Percentiles rank a stretch among this genome's conserved stretches.
Conservation (phyloP, 2,329 filamentous ascomycete species). For the Meredithiella fracta region DNA sequence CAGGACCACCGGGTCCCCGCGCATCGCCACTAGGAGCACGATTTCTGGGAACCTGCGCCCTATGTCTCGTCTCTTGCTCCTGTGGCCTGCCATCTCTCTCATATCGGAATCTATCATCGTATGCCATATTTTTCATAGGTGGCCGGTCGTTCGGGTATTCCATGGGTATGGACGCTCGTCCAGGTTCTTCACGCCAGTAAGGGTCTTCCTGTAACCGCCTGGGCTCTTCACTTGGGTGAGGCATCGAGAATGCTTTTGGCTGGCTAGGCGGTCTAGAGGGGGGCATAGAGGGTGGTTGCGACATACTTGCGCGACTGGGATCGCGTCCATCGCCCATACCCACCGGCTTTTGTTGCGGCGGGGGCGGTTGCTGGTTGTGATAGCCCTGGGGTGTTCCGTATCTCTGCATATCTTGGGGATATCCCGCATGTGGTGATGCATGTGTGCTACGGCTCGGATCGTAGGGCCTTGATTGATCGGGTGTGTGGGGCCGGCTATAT, state of each 20-base stretch:
- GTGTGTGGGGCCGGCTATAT: slow-evolving; percentile 53
- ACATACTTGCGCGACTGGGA: slow-evolving; percentile 16
- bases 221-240: slow-evolving; percentile 27
- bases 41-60: slow-evolving; percentile 1
- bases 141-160: slow-evolving; percentile 34
- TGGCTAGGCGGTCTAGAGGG: slow-evolving; percentile 36
- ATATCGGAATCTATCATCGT: slow-evolving; percentile 37
- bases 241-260: slow-evolving; percentile 32
- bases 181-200: slow-evolving; percentile 34
- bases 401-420: slow-evolving; percentile 41
- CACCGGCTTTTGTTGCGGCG: slow-evolving; percentile 26
- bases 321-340: slow-evolving; percentile 31
- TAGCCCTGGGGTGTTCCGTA: slow-evolving; percentile 45
- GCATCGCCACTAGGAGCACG: slow-evolving; percentile 6
- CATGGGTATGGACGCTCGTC: slow-evolving; percentile 21
- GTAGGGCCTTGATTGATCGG: slow-evolving; percentile 47
- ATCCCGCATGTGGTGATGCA: slow-evolving; percentile 33
- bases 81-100: slow-evolving; percentile 20
- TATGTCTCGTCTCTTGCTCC: slow-evolving; percentile 6
- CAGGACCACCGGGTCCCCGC: neutral
- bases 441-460: slow-evolving; percentile 29
- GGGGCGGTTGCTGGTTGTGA: slow-evolving; percentile 16
- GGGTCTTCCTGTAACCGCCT: slow-evolving; percentile 28
- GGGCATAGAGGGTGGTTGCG: slow-evolving; percentile 19
- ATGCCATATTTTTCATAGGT: slow-evolving; percentile 27